Evolutionary conservation across 345 rosid genomes (phyloP), one percentile per base, ranked within the genome.

Genomic region (Streptanthus diversifolius): DNA sequence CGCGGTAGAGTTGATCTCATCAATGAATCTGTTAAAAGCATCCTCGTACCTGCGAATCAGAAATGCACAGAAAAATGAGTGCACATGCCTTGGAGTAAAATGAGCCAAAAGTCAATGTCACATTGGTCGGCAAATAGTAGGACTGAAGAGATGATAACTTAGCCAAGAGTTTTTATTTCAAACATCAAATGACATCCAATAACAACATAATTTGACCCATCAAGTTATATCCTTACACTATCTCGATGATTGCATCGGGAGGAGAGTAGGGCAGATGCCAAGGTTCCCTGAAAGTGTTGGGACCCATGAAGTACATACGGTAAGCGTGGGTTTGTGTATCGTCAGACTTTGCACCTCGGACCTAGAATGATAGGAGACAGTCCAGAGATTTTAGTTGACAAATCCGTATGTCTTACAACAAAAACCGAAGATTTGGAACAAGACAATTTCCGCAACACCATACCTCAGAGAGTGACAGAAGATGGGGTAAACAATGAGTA

Each of bases 181-280:
- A 30, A 74, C 43, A 30, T 51, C 41, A 25, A 69, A 3, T 51
- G 59, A 68, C 68, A 80, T 72, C 19, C 70, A 70, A 70, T 56
- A 30, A 25, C 30, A 58, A 52, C 63, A 74, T 25, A 44, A 35
- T 48, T 29, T 27, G 22, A 49, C 36, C 17, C 70, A 60, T 56
- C 19, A 68, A 65, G 63, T 41, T 66, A 52, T 64, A 74, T 75
- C 17, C 99, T 88, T 87, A 91, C 99, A 95, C 97, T 53, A 91
- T 89, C 80, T 89, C 93, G 68, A 89, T 90, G 78, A 91, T 90
- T 64, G 95, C 85, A 84, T 86, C 83, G 2, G 99, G 91, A 63
- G 90, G 97, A 68, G 95, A 88, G 70, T 91, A 91, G 43, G 97
- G 99, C 79, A 95, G 95, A 82, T 91, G 92, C 98, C 98, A 93